Conservation (phyloP, 306 rosid genomes). For the Calophaca sinica region DNA sequence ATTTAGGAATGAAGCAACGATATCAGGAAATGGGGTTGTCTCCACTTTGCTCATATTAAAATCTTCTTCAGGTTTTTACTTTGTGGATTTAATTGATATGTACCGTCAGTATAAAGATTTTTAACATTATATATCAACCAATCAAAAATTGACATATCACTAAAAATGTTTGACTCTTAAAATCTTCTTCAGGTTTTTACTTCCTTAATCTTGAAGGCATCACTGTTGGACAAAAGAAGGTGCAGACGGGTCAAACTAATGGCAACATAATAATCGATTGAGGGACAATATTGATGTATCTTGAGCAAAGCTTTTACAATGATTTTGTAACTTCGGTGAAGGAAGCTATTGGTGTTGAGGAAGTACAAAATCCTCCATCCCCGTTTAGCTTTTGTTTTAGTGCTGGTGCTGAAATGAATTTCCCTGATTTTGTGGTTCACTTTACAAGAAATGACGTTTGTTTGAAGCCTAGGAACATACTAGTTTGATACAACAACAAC, state of each 20-base stretch:
- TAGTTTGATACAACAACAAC: too few species aligned
- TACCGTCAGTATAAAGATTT: too few species aligned
- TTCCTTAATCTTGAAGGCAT: slow-evolving; percentile 34
- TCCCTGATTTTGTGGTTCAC: too few species aligned
- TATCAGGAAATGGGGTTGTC: background rate
- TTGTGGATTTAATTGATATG: too few species aligned
- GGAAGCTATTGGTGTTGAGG: background rate
- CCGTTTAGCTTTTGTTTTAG: background rate
- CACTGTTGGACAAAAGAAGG: background rate
- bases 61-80: too few species aligned
- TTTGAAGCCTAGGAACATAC: too few species aligned
- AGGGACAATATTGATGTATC: slow-evolving; percentile 1
- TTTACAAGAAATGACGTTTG: too few species aligned
- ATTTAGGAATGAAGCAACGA: background rate
- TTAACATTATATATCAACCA: too few species aligned
- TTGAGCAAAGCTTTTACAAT: background rate
- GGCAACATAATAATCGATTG: slow-evolving; percentile 40
- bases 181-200: too few species aligned
- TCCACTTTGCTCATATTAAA: slow-evolving; percentile 2
- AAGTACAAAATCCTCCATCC: background rate
- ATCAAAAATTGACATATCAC: too few species aligned
- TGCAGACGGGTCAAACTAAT: background rate
- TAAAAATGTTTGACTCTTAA: too few species aligned
- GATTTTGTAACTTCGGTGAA: background rate
- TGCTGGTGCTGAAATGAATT: too few species aligned